Conservation (phyloP, 345 rosid species). For the Citrus unshiu region DNA sequence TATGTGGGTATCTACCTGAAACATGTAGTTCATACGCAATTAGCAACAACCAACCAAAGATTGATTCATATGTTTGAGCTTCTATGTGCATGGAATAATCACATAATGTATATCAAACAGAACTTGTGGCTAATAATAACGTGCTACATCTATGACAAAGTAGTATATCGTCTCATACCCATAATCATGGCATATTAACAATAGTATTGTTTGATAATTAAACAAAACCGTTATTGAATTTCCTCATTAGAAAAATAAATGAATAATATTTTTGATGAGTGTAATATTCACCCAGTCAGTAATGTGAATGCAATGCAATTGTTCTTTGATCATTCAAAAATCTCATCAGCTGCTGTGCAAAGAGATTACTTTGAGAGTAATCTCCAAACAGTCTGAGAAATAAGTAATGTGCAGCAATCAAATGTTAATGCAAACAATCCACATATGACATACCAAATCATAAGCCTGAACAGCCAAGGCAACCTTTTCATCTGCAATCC, state of each 20-base stretch:
- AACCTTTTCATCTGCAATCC: constrained; percentile 96
- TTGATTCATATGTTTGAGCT: neutral
- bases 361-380: neutral
- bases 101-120: neutral
- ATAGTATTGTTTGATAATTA: neutral
- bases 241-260: neutral
- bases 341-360: neutral
- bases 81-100: neutral
- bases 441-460: constrained; percentile 62
- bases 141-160: neutral
- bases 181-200: neutral
- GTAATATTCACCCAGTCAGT: neutral
- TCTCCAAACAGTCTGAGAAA: neutral
- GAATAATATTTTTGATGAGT: neutral
- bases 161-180: neutral
- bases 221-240: neutral
- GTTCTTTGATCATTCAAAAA: neutral
- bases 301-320: neutral
- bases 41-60: neutral
- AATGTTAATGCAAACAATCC: neutral
- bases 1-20: constrained; percentile 93
- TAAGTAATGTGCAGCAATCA: neutral
- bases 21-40: neutral
- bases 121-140: neutral
- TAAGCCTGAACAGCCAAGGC: constrained; percentile 87